Evolutionary conservation across 108 stramenopile genomes (phyloP).

Genomic region (Cyclotella distinguenda): DNA sequence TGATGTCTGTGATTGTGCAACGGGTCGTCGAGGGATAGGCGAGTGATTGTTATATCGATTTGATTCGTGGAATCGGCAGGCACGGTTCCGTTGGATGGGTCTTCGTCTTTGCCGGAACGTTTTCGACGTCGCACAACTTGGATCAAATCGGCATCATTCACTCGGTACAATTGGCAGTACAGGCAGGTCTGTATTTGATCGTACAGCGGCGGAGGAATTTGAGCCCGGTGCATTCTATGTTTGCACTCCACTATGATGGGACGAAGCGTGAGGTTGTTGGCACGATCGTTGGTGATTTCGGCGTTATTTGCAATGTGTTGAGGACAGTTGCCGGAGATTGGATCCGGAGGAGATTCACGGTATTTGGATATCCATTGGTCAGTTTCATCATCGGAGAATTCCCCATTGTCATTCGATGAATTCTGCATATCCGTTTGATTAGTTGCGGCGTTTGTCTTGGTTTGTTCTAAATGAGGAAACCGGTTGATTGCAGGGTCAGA

Average conservation of each 20-base stretch:
- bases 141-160: constrained; percentile 66
- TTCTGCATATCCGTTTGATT: no score
- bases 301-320: no score
- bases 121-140: constrained; percentile 60
- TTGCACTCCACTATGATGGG: constrained; percentile 81
- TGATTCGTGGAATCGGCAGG: neutral
- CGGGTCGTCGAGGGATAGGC: constrained; percentile 70
- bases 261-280: constrained; percentile 51
- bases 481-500: neutral
- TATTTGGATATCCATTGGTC: constrained; percentile 5
- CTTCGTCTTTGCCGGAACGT: neutral
- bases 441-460: neutral
- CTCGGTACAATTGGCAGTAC: constrained; percentile 78
- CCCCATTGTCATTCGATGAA: neutral
- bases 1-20: constrained; percentile 56
- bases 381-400: constrained; percentile 41
- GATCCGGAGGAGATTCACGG: no score
- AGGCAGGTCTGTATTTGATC: constrained; percentile 77
- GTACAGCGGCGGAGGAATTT: constrained; percentile 66
- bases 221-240: constrained; percentile 70
- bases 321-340: no score
- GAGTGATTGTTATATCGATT: constrained; percentile 54
- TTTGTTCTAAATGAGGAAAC: no score
- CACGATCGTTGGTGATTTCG: no score
- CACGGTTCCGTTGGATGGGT: neutral